Evolutionary conservation across 495 filamentous ascomycete genomes (phyloP), one percentile per base, ranked within the genome.

Genomic region (Antarctomyces pellizariae): DNA sequence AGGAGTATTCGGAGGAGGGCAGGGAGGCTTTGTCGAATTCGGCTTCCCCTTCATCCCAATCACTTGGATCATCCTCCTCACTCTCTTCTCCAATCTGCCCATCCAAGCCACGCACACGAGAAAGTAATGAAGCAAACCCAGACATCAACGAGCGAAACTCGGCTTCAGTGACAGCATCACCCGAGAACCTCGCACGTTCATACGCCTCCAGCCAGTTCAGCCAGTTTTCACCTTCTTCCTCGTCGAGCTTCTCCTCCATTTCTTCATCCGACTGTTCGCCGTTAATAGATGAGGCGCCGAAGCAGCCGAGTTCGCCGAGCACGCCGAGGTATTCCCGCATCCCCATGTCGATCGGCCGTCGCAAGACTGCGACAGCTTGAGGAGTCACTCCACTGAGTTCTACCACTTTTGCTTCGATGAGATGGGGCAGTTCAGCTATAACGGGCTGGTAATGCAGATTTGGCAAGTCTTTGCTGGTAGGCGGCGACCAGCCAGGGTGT

Each of bases 321-420:
- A 72, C 67, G 1, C 46, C 44, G 2, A 93, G 49, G 39, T 93
- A 97, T 36, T 76, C 72, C 6, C 80, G 59, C 30, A 97, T 50
- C 1, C 75, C 75, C 73, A 80, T 78, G 13, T 59, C 53, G 0
- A 56, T 54, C 4, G 74, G 64, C 16, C 84, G 57, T 36, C 71
- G 73, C 0, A 93, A 57, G 4, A 76, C 42, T 6, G 64, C 67
- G 7, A 82, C 67, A 7, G 72, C 64, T 7, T 64, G 57, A 1
- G 68, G 58, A 28, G 47, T 1, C 75, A 75, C 1, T 78, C 78
- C 20, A 86, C 57, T 1, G 79, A 75, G 7, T n/a, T n/a, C n/a
- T n/a, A 86, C 68, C 4, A 82, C 86, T 49, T 82, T 82, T 0
- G 80, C 83, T 47, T 97, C 86, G 31, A 97, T 80, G 13, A 97